Conservation (phyloP, 805 yeast species). For the Cyberlindnera americana region DNA sequence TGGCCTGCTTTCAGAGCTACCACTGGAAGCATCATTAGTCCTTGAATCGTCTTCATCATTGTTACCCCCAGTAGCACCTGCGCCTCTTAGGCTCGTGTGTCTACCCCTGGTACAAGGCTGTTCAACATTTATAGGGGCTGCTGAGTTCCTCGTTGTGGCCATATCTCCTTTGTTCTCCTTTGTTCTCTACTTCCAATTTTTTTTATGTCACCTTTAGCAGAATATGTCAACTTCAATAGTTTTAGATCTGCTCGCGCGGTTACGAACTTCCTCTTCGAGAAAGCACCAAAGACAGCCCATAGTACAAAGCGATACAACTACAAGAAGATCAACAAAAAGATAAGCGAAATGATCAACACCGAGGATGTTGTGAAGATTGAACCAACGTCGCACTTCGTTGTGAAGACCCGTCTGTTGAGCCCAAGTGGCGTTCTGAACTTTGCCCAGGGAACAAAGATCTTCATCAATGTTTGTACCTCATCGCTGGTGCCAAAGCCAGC, state of each 20-base stretch:
- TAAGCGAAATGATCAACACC: slow-evolving; percentile 8
- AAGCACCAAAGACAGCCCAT: slow-evolving; percentile 4
- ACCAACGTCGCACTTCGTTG: slow-evolving; percentile 72
- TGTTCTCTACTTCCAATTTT: no score
- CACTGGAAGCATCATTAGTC: slow-evolving; percentile 23
- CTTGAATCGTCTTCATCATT: slow-evolving; percentile 15
- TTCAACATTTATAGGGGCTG: slow-evolving; percentile 15
- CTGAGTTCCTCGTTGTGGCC: slow-evolving; percentile 11
- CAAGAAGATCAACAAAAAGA: no score
- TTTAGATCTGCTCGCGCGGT: neutral
- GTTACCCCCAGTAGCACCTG: slow-evolving; percentile 6
- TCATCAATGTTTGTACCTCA: slow-evolving; percentile 74
- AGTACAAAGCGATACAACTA: neutral
- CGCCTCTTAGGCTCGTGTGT: slow-evolving; percentile 6
- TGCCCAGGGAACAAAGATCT: slow-evolving; percentile 54
- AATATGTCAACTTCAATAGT: no score
- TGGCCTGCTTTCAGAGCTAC: slow-evolving; percentile 13
- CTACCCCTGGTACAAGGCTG: slow-evolving; percentile 9
- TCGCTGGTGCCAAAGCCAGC: slow-evolving; percentile 62
- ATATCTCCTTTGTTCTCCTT: neutral
- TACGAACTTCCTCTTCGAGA: slow-evolving; percentile 3
- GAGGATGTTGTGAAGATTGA: slow-evolving; percentile 28
- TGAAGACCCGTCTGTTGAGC: slow-evolving; percentile 50
- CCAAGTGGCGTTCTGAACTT: slow-evolving; percentile 26
- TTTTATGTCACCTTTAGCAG: no score